These are phyloP conservation scores for Saksenaea oblongispora DNA, from an alignment of 371 early-diverging fungal species.

Conservation along the genomic window DNA sequence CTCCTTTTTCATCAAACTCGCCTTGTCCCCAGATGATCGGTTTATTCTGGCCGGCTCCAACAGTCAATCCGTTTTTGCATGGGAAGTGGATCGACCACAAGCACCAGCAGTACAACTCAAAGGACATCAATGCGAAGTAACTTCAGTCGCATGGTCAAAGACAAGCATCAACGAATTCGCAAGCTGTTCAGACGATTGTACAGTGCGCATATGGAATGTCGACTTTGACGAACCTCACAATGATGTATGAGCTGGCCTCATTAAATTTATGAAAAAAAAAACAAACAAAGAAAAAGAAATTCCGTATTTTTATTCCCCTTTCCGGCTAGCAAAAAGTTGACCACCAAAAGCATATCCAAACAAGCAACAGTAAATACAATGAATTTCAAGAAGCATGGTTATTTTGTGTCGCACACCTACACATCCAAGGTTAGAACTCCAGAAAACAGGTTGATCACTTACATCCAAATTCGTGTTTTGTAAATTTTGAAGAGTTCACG, in stretches of 20 bases:
- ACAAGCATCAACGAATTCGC: constrained; percentile 19
- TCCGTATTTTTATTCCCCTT: background rate
- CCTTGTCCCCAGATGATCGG: constrained; percentile 40
- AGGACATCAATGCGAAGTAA: constrained; percentile 35
- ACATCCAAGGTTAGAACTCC: background rate
- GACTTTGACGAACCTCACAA: background rate
- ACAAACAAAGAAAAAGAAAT: background rate
- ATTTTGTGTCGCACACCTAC: constrained; percentile 9
- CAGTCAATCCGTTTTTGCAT: constrained; percentile 23
- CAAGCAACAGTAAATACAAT: constrained; percentile 3
- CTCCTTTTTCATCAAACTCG: constrained; percentile 31
- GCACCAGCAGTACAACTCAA: constrained; percentile 18
- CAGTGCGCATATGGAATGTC: constrained; percentile 36
- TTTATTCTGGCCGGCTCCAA: constrained; percentile 40
- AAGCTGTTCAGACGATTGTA: constrained; percentile 44
- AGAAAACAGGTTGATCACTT: background rate
- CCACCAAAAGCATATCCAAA: background rate
- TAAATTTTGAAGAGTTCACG: constrained; percentile 98
- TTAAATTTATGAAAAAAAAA: background rate
- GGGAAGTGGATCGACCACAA: constrained; percentile 35
- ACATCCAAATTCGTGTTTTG: constrained; percentile 99
- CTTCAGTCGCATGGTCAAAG: constrained; percentile 37
- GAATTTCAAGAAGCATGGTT: background rate
- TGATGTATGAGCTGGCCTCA: background rate
- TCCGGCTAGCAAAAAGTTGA: background rate